These are phyloP conservation scores for Candida cerambycidarum DNA, from an alignment of 805 yeast species.

Conservation along the genomic window DNA sequence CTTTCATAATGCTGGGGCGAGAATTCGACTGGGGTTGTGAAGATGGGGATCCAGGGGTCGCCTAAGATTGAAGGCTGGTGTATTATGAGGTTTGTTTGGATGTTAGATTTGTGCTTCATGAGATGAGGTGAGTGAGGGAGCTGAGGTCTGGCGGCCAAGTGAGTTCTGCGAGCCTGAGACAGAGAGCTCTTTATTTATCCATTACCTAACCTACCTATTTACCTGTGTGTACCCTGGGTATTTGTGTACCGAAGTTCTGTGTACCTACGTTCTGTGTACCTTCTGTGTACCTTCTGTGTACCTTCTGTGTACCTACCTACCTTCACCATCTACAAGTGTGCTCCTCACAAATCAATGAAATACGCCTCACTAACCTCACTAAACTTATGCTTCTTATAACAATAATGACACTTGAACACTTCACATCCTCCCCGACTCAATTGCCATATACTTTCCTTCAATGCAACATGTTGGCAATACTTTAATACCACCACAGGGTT, in stretches of 20 bases:
- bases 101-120: slow-evolving; percentile 7
- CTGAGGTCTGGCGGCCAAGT: too few relatives aligned
- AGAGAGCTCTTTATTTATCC: not conserved
- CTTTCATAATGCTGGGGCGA: slow-evolving; percentile 56
- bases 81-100: slow-evolving; percentile 13
- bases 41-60: slow-evolving; percentile 61
- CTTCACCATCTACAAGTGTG: too few relatives aligned
- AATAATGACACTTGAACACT: slow-evolving; percentile 44
- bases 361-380: slow-evolving; percentile 41
- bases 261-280: too few relatives aligned
- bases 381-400: slow-evolving; percentile 43
- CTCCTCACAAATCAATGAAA: slow-evolving; percentile 32
- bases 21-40: slow-evolving; percentile 49
- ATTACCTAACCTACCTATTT: not conserved
- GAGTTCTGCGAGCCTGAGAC: too few relatives aligned
- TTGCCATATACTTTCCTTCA: slow-evolving; percentile 43
- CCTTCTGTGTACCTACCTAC: too few relatives aligned
- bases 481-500: slow-evolving; percentile 44
- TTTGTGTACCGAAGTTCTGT: not conserved
- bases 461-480: slow-evolving; percentile 42
- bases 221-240: not conserved
- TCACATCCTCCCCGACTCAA: slow-evolving; percentile 39
- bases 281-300: too few relatives aligned
- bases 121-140: not conserved
- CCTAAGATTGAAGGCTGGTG: slow-evolving; percentile 49